Evolutionary conservation across 768 basidiomycete species (phyloP), one percentile per base, ranked within the genome.

Genomic region (Amanita muscaria): DNA sequence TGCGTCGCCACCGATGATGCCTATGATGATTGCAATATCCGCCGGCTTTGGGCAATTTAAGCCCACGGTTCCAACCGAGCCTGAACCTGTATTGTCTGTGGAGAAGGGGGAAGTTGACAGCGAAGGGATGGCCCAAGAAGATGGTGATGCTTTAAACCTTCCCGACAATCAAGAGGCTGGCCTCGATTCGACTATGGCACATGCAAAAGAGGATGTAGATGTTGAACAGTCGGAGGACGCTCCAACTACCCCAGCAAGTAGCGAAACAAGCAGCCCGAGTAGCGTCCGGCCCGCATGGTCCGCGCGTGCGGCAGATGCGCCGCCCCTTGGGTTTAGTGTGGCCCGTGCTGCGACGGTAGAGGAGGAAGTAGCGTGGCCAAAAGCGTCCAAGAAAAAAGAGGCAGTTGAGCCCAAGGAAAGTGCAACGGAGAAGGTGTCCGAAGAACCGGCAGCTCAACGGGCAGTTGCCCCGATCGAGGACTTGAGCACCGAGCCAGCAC

Each of bases 291-390:
- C 62, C 16, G 53, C 55, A 14, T 73, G 72, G 73, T 69, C 68
- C 1, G 41, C 65, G 31, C 68, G 70, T 22, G 72, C 70, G 2
- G 46, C 64, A 0, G 68, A 68, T 44, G 65, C 70, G 5, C 68
- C 69, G 4, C 54, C 66, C 7, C 59, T 74, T 24, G 72, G 71
- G 3, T 45, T 64, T 5, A 27, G 21, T 15, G 38, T 40, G 11
- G 15, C 44, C 9, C 18, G 15, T 38, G 36, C 36, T 29, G 27
- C 44, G 12, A 18, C 49, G 39, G 37, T 36, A 15, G 48, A 51
- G n/a, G 41, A 30, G 6, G 49, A 47, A 30, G 32, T 41, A 11
- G 39, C 25, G 18, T 45, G 35, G 44, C 44, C 18, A 18, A 49
- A 14, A 24, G 8, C 21, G 4, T 47, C 38, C n/a, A 14, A 25